Evolutionary conservation across 345 rosid genomes (phyloP).

Genomic region (rapeseed (Brassica napus)): Da-Ae NC_063450.1:43637001-43637500

Average conservation of each 20-base stretch:
- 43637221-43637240: not conserved
- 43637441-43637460: slow-evolving; percentile 16
- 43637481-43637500: no score
- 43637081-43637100: slow-evolving; percentile 31
- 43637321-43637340: not conserved
- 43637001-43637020: not conserved
- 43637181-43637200: not conserved
- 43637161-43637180: slow-evolving; percentile 13
- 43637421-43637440: not conserved
- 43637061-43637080: slow-evolving; percentile 17
- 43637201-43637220: not conserved
- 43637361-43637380: not conserved
- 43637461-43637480: not conserved
- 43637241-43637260: not conserved
- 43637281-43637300: not conserved
- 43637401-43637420: not conserved
- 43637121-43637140: not conserved
- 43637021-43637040: slow-evolving; percentile 18
- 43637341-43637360: not conserved
- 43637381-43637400: not conserved
- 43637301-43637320: not conserved
- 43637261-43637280: not conserved
- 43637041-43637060: slow-evolving; percentile 2
- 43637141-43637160: slow-evolving; percentile 27
- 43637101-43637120: slow-evolving; percentile 15